Percentiles rank a stretch among this genome's conserved stretches.
Evolutionary conservation across 306 rosid genomes (phyloP).

Genomic region (Citrullus mucosospermus): DNA sequence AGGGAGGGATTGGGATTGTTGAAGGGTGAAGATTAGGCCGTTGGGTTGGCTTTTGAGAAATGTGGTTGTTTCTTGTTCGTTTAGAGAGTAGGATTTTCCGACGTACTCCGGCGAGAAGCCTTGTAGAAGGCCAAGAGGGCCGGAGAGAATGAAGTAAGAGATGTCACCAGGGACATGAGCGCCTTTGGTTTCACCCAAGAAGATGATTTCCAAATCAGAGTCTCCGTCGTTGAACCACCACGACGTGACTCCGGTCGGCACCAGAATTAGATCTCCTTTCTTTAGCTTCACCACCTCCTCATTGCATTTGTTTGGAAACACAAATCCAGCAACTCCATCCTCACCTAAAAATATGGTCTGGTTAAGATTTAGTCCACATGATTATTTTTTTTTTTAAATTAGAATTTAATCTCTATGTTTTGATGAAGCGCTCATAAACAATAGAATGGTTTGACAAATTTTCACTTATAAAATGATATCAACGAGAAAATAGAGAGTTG

Average conservation of each 20-base stretch:
- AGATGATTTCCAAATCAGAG: constrained; percentile 19
- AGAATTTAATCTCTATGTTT: too few species aligned
- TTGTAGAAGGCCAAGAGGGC: constrained; percentile 23
- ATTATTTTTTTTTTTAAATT: too few species aligned
- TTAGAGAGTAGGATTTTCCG: constrained; percentile 12
- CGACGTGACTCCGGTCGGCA: constrained; percentile 37
- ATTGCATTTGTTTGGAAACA: constrained; percentile 14
- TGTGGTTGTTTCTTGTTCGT: constrained; percentile 17
- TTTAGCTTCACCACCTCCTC: constrained; percentile 39
- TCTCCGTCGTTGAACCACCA: constrained; percentile 76
- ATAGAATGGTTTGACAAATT: too few species aligned
- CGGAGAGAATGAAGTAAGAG: constrained; percentile 36
- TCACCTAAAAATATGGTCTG: neutral
- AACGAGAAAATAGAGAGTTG: too few species aligned
- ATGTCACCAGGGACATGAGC: constrained; percentile 30
- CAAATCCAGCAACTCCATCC: constrained; percentile 33
- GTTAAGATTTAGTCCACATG: too few species aligned
- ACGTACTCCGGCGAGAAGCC: constrained; percentile 36
- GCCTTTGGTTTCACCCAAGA: constrained; percentile 39
- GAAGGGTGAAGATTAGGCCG: constrained; percentile 16
- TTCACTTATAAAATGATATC: too few species aligned
- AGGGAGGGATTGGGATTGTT: constrained; percentile 16
- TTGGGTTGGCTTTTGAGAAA: constrained; percentile 37
- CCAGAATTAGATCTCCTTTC: constrained; percentile 48
- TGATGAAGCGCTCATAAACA: too few species aligned